Percentiles rank a stretch among this genome's conserved stretches.
phyloP scores from a whole-genome alignment of 2,329 filamentous ascomycete genomes.

The Colletotrichum australisinense region DNA sequence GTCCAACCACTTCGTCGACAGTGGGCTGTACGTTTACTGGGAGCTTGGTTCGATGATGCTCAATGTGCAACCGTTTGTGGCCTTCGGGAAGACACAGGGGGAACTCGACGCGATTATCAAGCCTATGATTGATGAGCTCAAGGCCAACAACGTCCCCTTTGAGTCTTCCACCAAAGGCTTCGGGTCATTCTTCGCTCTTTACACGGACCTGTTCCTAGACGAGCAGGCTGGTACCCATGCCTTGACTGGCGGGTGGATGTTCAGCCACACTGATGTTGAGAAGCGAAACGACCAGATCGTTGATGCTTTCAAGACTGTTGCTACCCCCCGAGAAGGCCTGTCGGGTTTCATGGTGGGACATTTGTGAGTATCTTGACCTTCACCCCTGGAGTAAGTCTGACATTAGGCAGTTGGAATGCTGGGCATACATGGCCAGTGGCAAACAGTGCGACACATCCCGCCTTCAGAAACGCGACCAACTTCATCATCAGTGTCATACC shows the following conservation, averaged over 20 bases:
- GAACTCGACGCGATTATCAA: slow-evolving; percentile 48
- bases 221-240: slow-evolving; percentile 47
- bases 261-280: slow-evolving; percentile 49
- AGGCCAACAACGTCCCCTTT: slow-evolving; percentile 42
- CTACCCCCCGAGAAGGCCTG: slow-evolving; percentile 43
- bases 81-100: slow-evolving; percentile 47
- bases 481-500: slow-evolving; percentile 48
- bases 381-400: slow-evolving; percentile 33
- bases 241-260: slow-evolving; percentile 52
- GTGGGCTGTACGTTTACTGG: slow-evolving; percentile 57
- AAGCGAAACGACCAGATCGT: slow-evolving; percentile 49
- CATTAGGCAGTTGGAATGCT: slow-evolving; percentile 52
- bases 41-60: slow-evolving; percentile 52
- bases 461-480: slow-evolving; percentile 47
- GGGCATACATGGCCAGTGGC: slow-evolving; percentile 48
- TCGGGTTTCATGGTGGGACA: slow-evolving; percentile 39
- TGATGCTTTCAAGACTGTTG: slow-evolving; percentile 47
- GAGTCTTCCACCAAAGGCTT: slow-evolving; percentile 44
- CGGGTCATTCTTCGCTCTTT: slow-evolving; percentile 49
- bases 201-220: slow-evolving; percentile 50
- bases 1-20: slow-evolving; percentile 52
- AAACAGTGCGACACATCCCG: slow-evolving; percentile 53
- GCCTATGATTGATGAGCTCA: slow-evolving; percentile 48
- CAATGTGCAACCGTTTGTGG: slow-evolving; percentile 51
- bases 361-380: not conserved